These are phyloP conservation scores for Exophiala alcalophila DNA, from an alignment of 2,329 filamentous ascomycete species.

Conservation along the genomic window DNA sequence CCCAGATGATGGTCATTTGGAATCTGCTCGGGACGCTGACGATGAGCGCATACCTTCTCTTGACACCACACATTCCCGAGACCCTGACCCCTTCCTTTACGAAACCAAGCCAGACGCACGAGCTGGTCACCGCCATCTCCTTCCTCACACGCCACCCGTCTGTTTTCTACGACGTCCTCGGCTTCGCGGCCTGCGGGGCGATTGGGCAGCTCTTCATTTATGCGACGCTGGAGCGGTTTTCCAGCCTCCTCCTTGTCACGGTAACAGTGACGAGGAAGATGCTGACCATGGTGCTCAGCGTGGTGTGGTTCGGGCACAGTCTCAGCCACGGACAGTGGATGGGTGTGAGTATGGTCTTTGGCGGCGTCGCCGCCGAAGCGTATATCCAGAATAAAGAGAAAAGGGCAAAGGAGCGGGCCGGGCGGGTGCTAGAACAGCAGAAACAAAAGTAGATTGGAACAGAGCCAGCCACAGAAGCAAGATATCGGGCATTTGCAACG, in stretches of 20 bases:
- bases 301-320: conserved; percentile 88
- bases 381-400: conserved; percentile 79
- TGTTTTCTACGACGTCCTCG: conserved; percentile 83
- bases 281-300: conserved; percentile 97
- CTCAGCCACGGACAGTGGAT: conserved; percentile 89
- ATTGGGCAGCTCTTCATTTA: conserved; percentile 97
- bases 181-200: conserved; percentile 85
- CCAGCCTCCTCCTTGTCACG: conserved; percentile 85
- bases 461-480: no score
- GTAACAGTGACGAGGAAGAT: conserved; percentile 98
- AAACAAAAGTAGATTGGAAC: conserved; percentile 6
- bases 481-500: no score
- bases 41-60: conserved; percentile 70
- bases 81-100: conserved; percentile 65
- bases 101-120: conserved; percentile 59
- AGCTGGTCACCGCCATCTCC: conserved; percentile 72
- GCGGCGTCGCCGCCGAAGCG: conserved; percentile 88
- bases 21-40: conserved; percentile 81
- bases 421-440: not conserved
- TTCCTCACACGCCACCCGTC: conserved; percentile 78
- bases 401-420: conserved; percentile 70
- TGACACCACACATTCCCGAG: conserved; percentile 74
- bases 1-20: conserved; percentile 99
- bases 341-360: conserved; percentile 88
- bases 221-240: conserved; percentile 90